phyloP scores from a whole-genome alignment of 2,329 filamentous ascomycete species.

The Penicillium sp. region DNA sequence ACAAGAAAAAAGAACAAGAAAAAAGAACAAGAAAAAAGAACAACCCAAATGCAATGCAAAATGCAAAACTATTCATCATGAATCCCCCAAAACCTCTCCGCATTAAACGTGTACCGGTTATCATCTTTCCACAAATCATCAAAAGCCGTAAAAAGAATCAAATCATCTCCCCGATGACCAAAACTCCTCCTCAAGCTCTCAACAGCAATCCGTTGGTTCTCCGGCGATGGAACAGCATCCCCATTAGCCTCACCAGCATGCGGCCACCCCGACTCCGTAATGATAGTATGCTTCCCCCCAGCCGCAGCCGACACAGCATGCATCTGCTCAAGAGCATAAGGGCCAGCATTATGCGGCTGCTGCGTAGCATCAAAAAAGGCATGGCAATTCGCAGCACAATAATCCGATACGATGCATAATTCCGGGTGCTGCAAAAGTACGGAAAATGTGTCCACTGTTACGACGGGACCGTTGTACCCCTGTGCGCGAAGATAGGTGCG shows the following conservation, averaged over 20 bases:
- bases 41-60: background rate
- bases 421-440: conserved; percentile 66
- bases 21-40: background rate
- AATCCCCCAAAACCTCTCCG: conserved; percentile 79
- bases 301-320: conserved; percentile 46
- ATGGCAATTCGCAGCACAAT: conserved; percentile 79
- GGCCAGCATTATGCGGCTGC: conserved; percentile 62
- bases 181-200: conserved; percentile 64
- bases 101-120: conserved; percentile 61
- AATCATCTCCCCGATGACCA: conserved; percentile 30
- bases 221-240: conserved; percentile 65
- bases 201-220: conserved; percentile 68
- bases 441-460: conserved; percentile 77
- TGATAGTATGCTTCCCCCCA: conserved; percentile 64
- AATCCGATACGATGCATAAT: conserved; percentile 73
- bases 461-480: conserved; percentile 72
- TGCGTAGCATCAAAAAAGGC: conserved; percentile 75
- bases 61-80: conserved; percentile 6
- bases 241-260: conserved; percentile 66
- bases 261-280: conserved; percentile 87
- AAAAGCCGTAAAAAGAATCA: conserved; percentile 77
- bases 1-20: background rate
- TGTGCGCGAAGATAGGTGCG: conserved; percentile 58
- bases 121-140: conserved; percentile 78
- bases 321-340: conserved; percentile 63